Percentiles rank a stretch among this genome's conserved stretches.
Conservation (phyloP, 2,329 filamentous ascomycete species). For the Colletotrichum sojae region DNA sequence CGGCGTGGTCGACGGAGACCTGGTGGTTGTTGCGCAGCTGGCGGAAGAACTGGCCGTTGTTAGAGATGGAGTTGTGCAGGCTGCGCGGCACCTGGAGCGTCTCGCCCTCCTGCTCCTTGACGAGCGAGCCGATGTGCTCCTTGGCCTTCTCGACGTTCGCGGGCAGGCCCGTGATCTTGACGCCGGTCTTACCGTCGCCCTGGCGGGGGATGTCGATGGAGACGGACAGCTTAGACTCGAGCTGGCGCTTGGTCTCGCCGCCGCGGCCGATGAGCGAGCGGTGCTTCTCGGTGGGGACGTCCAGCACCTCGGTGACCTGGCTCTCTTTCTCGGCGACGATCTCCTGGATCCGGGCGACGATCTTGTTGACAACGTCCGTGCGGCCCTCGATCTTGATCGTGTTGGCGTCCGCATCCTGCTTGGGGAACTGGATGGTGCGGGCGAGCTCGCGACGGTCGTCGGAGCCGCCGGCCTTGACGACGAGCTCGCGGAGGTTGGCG, state of each 20-base stretch:
- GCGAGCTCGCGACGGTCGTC: conserved; percentile 87
- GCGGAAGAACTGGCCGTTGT: conserved; percentile 95
- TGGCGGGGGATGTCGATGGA: conserved; percentile 93
- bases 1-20: conserved; percentile 92
- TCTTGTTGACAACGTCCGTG: conserved; percentile 87
- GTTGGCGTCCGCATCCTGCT: conserved; percentile 85
- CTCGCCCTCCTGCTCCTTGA: conserved; percentile 91
- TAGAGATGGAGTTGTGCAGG: conserved; percentile 86
- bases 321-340: conserved; percentile 88
- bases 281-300: conserved; percentile 92
- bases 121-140: conserved; percentile 82
- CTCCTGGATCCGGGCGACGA: conserved; percentile 83
- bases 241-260: conserved; percentile 85
- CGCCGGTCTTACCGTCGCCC: conserved; percentile 84
- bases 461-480: conserved; percentile 89
- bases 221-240: conserved; percentile 90
- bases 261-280: conserved; percentile 91
- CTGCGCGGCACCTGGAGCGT: conserved; percentile 86
- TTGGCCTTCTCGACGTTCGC: conserved; percentile 88
- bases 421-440: conserved; percentile 94
- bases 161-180: conserved; percentile 87
- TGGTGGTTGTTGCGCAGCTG: conserved; percentile 87
- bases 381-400: conserved; percentile 91
- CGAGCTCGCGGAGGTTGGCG: conserved; percentile 87
- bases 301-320: conserved; percentile 82